Evolutionary conservation across 163 green algal genomes (phyloP).

Genomic region (Scenedesmus sp.): DNA sequence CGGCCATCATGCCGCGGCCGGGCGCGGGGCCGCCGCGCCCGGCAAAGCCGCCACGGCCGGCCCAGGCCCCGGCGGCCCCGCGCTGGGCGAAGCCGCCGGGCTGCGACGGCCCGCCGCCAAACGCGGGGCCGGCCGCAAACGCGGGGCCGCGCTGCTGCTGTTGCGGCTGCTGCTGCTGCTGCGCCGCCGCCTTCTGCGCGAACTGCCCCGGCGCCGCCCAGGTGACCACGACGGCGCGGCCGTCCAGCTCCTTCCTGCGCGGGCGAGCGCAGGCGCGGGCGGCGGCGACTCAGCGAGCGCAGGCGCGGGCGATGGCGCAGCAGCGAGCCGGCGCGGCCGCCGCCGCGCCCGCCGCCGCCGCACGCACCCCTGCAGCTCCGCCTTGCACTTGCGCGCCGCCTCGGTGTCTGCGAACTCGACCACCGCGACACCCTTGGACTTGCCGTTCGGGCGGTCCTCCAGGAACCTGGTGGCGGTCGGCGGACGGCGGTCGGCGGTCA

Average conservation of each 20-base stretch:
- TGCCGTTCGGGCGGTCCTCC: conserved; percentile 79
- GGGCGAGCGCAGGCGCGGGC: not conserved
- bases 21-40: conserved; percentile 6
- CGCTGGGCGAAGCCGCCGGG: no score
- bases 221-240: not conserved
- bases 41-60: conserved; percentile 9
- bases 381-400: conserved; percentile 70
- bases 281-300: not conserved
- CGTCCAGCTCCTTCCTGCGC: conserved; percentile 13
- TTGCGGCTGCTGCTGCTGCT: conserved; percentile 18
- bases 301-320: not conserved
- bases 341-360: not conserved
- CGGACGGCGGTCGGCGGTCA: no score
- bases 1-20: no score
- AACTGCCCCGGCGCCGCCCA: not conserved
- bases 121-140: not conserved
- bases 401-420: conserved; percentile 76
- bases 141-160: conserved; percentile 35
- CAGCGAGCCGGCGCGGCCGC: not conserved
- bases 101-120: not conserved
- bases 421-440: conserved; percentile 77
- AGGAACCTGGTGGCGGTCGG: conserved; percentile 75
- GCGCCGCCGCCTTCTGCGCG: not conserved
- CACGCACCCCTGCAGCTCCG: conserved; percentile 71
- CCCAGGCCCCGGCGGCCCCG: no score